phyloP scores from a whole-genome alignment of 768 basidiomycete genomes.

The Tremella fuciformis region DNA sequence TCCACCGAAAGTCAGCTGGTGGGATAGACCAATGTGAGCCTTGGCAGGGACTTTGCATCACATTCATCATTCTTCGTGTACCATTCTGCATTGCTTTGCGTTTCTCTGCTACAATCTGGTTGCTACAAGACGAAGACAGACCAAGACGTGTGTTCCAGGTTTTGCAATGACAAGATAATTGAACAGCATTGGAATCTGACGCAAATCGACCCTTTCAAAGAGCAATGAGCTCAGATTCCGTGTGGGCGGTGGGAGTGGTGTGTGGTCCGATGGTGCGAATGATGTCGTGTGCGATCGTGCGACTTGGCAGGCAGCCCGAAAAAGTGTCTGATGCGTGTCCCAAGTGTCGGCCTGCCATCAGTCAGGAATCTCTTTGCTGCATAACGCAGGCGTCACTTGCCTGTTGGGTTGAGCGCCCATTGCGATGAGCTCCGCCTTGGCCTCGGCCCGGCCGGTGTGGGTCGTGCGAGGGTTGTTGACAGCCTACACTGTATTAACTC shows the following conservation, averaged over 20 bases:
- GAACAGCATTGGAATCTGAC: too few relatives aligned
- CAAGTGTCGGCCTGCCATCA: slow-evolving; percentile 18
- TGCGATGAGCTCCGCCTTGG: slow-evolving; percentile 17
- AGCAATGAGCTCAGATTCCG: too few relatives aligned
- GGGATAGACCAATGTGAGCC: slow-evolving; percentile 27
- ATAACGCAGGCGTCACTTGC: slow-evolving; percentile 8
- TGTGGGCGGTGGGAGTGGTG: too few relatives aligned
- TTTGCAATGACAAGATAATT: too few relatives aligned
- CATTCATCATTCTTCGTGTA: background rate
- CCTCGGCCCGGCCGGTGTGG: slow-evolving; percentile 18
- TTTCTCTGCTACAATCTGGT: too few relatives aligned
- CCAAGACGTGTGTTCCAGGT: too few relatives aligned
- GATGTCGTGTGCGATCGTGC: slow-evolving; percentile 2
- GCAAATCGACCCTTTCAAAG: too few relatives aligned
- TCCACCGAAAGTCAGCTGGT: slow-evolving; percentile 22
- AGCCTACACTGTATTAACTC: slow-evolving; percentile 16
- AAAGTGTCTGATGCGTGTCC: slow-evolving; percentile 26
- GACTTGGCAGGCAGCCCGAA: slow-evolving; percentile 27
- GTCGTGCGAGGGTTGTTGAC: slow-evolving; percentile 38
- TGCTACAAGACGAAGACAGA: too few relatives aligned
- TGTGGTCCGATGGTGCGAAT: background rate
- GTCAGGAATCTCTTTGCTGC: too few relatives aligned
- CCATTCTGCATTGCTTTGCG: background rate
- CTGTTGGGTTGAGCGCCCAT: slow-evolving; percentile 28
- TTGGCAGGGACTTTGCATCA: background rate